Conservation (phyloP, 345 rosid species). For the Syzygium aromaticum region DNA sequence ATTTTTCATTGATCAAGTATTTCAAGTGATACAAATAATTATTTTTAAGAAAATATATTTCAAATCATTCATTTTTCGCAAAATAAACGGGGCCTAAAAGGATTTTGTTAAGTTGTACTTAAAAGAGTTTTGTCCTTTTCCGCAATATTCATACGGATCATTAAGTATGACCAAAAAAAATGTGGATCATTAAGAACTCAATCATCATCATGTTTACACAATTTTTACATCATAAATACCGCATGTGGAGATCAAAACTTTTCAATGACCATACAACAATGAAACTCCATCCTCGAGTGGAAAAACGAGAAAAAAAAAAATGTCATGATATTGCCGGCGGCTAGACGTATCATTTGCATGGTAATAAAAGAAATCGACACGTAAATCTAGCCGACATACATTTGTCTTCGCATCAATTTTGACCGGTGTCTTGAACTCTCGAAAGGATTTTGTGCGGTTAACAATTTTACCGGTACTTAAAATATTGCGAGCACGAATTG, state of each 20-base stretch:
- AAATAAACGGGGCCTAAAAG: background rate
- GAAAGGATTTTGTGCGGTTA: background rate
- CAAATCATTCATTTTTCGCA: too few relatives aligned
- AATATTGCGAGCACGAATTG: too few relatives aligned
- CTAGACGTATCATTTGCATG: background rate
- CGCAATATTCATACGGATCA: background rate
- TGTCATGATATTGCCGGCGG: background rate
- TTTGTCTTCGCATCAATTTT: background rate
- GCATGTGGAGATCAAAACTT: background rate
- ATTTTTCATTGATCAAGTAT: too few relatives aligned
- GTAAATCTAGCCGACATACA: background rate
- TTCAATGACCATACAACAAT: background rate
- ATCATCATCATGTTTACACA: background rate
- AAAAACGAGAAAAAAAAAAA: background rate
- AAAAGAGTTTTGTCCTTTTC: background rate
- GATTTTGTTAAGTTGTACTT: background rate
- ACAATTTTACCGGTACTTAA: too few relatives aligned
- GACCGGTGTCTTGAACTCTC: background rate
- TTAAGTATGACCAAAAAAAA: background rate
- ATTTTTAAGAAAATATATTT: too few relatives aligned
- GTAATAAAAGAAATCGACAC: background rate
- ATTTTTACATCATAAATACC: background rate
- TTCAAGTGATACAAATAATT: too few relatives aligned
- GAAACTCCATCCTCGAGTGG: background rate
- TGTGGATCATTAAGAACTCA: background rate